Base-by-base conservation (phyloP, 177 flowering plant genomes). In the Vitis hybrid region DNA sequence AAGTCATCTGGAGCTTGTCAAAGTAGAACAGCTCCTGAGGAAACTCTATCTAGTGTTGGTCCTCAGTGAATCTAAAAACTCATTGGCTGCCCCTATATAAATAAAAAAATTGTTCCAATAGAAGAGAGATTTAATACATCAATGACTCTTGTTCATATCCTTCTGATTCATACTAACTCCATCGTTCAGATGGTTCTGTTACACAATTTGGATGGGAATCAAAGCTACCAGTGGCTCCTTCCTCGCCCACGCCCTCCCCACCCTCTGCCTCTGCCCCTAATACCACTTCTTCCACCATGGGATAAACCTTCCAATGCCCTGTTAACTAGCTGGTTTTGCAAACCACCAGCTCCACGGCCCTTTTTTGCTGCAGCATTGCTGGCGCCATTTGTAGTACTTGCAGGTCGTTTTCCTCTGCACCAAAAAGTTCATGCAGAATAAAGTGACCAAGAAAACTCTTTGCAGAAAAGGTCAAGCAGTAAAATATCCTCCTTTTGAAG, bases 251-350 rank as follows among this genome's bases (percentile, higher is more conserved):
- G 63, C 53, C 90, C 82, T 12, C 85, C 82, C 58, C 83, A 38
- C 1, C 86, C 81, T 8, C 89, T 73, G 51, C 86, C 81, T n/a
- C 91, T 72, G 15, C 91, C 88, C 60, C 89, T 67, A 12, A 65
- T 71, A 31, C 85, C 82, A 38, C 88, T 66, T 33, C 85, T 77
- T 1, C 90, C 92, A 20, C 92, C 88, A 38, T 77, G 77, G 11
- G 92, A 80, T 54, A 90, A 73, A 14, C 92, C 98, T 80, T 89
- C 90, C 44, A 94, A 79, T 65, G 97, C 98, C 75, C 89, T 79
- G 70, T 88, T 90, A 20, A 92, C 87, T 56, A 92, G 92, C 79
- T 94, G 92, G 67, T 83, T 89, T 71, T 82, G 94, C 33, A 71
- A 1, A 24, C 86, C 88, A 63, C 90, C 92, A 28, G 78, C 82